Base-by-base conservation (phyloP, 2,329 filamentous ascomycete genomes). In the Xylaria digitata region DNA sequence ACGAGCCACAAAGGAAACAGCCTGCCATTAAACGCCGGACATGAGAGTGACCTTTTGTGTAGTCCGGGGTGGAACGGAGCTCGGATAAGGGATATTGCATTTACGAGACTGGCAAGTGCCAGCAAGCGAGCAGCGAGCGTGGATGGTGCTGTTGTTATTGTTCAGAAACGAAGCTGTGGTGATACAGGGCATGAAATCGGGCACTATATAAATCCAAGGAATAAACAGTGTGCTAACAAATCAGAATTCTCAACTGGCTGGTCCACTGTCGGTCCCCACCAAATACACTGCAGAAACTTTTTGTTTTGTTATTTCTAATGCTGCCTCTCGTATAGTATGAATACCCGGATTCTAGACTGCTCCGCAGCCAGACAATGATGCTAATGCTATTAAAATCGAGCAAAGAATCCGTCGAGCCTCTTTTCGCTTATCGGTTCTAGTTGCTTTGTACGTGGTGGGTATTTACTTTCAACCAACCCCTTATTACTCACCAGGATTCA, bases 1-100 rank as follows among this genome's bases (percentile, higher is more conserved):
- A 0, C 86, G 89, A 60, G 87, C 90, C 7, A 90, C 90, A 32
- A 97, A 97, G 84, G 90, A 93, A 69, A 94, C 93, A 70, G 94
- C 95, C 49, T 99, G 96, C 79, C 95, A 99, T 82, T 98, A 32
- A 69, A 50, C 23, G 11, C 5, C 32, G 3, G 8, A 19, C 42
- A 40, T 21, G 43, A 15, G 13, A 15, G 42, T 9, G 34, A 59
- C 17, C 17, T 3, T n/a, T 3, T 53, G 17, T 45, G n/a, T 30
- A 52, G 34, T 11, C 17, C 8, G 2, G 30, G 57, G 30, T 17
- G 46, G 26, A 26, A 43, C 30, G 46, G 26, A 21, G 34, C 9
- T 23, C 15, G 52, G n/a, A 7, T 48, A 52, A 61, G 17, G 17
- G n/a, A 48, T 45, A 42, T 53, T 37, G 21, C 19, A 45, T 61